phyloP scores from a whole-genome alignment of 179 eudicot species.

The Spergularia azorica region DNA sequence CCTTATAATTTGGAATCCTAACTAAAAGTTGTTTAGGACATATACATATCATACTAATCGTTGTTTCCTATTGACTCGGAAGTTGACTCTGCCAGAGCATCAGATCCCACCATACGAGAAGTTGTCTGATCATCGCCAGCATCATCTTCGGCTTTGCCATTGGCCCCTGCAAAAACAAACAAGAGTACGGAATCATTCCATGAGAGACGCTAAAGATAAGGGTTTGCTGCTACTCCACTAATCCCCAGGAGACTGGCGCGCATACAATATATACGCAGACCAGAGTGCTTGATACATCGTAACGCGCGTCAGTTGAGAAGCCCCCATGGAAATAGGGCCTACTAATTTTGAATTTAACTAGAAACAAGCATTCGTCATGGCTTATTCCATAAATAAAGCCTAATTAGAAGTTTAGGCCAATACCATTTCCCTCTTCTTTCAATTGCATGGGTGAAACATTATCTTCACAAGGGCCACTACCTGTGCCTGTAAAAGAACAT shows the following conservation, averaged over 20 bases:
- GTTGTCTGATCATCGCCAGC: background rate
- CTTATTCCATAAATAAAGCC: background rate
- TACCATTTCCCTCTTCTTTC: conserved; percentile 10
- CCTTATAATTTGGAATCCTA: no score
- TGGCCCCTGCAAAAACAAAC: conserved; percentile 12
- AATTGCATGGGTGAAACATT: background rate
- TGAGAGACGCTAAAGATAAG: background rate
- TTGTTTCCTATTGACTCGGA: conserved; percentile 3
- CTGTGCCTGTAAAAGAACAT: background rate
- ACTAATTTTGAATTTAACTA: no score
- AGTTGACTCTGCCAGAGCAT: conserved; percentile 4
- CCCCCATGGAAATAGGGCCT: no score
- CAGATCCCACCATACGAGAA: conserved; percentile 3
- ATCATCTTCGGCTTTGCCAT: conserved; percentile 12
- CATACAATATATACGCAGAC: background rate
- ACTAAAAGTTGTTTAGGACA: no score
- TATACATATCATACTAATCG: no score
- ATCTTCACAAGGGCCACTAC: background rate
- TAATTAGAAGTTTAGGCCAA: background rate
- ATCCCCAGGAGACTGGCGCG: background rate
- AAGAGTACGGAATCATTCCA: background rate
- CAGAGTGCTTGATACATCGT: no score
- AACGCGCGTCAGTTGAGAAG: background rate
- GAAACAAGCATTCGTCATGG: background rate
- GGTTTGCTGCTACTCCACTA: background rate